phyloP scores from a whole-genome alignment of 2,329 filamentous ascomycete genomes.

The Fusarium sublunatum region DNA sequence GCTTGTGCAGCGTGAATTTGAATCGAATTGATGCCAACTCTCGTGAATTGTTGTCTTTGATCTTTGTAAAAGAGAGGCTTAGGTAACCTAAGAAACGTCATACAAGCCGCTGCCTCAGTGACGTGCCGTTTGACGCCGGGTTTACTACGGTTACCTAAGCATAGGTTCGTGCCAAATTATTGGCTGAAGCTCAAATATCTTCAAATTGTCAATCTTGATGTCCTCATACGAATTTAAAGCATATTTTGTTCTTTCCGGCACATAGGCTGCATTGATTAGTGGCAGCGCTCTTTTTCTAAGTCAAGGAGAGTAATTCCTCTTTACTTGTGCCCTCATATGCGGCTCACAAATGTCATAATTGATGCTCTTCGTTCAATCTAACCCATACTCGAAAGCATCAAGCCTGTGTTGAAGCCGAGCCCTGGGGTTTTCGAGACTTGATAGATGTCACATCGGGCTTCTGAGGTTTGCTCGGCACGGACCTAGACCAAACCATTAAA shows the following conservation, averaged over 20 bases:
- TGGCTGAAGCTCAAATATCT: background rate
- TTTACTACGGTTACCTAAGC: slow-evolving; percentile 42
- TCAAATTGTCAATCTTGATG: background rate
- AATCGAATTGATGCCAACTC: background rate
- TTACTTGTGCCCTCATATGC: too few species aligned
- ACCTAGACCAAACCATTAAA: background rate
- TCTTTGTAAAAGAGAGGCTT: slow-evolving; percentile 15
- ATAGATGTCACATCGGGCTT: slow-evolving; percentile 26
- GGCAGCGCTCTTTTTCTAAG: too few species aligned
- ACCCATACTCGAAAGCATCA: too few species aligned
- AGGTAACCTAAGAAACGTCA: slow-evolving; percentile 41
- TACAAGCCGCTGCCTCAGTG: slow-evolving; percentile 45
- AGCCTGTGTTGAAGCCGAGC: too few species aligned
- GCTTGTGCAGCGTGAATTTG: background rate
- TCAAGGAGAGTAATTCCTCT: too few species aligned
- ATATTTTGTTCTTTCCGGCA: too few species aligned
- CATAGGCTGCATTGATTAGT: too few species aligned
- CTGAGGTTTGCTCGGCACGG: background rate
- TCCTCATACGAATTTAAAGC: too few species aligned
- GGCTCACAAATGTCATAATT: too few species aligned
- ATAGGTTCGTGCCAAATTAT: background rate
- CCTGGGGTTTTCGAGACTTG: too few species aligned
- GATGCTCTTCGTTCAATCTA: too few species aligned
- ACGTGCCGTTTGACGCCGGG: slow-evolving; percentile 28
- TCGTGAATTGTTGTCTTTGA: background rate